Evolutionary conservation across 768 basidiomycete species (phyloP).

Genomic region (Tylopilus subfusipes): DNA sequence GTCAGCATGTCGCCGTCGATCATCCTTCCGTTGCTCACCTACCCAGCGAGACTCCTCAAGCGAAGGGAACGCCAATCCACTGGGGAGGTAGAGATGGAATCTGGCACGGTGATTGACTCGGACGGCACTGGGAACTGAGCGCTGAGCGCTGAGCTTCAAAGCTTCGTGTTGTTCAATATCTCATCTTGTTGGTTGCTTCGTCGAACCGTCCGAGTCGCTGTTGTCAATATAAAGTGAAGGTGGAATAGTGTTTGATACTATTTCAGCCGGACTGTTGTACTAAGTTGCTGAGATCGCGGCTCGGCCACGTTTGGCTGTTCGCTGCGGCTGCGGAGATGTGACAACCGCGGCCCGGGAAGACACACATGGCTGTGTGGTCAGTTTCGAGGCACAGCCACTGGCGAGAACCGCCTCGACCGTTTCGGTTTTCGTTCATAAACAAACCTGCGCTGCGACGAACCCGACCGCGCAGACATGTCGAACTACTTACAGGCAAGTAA

Average conservation of each 20-base stretch:
- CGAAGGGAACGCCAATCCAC: background rate
- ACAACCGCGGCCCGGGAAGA: background rate
- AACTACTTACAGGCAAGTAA: constrained; percentile 39
- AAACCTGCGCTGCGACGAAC: background rate
- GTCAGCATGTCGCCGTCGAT: constrained; percentile 5
- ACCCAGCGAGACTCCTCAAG: background rate
- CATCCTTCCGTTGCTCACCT: constrained; percentile 3
- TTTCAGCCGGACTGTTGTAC: too few species aligned
- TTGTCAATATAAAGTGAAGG: background rate
- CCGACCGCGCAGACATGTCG: constrained; percentile 33
- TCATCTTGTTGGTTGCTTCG: background rate
- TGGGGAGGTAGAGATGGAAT: constrained; percentile 1
- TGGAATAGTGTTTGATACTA: background rate
- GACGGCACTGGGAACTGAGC: background rate
- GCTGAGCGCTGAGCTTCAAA: too few species aligned
- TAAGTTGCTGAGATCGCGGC: background rate
- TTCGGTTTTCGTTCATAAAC: constrained; percentile 8
- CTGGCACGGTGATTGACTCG: background rate
- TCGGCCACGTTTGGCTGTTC: background rate
- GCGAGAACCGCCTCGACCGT: background rate
- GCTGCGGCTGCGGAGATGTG: background rate
- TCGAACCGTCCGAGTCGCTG: background rate
- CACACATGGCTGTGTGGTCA: too few species aligned
- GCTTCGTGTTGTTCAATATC: background rate
- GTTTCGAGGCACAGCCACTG: constrained; percentile 5